phyloP scores from a whole-genome alignment of 768 basidiomycete species.

The Pisolithus orientalis region DNA sequence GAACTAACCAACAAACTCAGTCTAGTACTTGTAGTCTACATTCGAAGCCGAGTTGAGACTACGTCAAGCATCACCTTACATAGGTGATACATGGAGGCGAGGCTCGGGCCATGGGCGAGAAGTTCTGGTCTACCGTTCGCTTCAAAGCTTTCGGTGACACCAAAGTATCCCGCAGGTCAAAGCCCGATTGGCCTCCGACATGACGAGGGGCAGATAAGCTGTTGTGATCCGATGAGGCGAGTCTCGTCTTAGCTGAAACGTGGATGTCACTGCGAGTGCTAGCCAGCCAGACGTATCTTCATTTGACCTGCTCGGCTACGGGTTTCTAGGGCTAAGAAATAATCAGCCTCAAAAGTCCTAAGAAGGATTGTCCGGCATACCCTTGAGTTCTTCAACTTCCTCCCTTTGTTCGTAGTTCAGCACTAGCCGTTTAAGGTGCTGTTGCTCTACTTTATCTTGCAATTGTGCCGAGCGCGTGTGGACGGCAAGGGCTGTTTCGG shows the following conservation, averaged over 20 bases:
- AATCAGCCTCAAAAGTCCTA: not conserved
- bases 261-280: constrained; percentile 15
- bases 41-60: not conserved
- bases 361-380: constrained; percentile 27
- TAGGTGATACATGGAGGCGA: not conserved
- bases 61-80: not conserved
- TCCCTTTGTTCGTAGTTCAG: constrained; percentile 87
- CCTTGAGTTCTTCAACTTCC: constrained; percentile 78
- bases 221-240: constrained; percentile 9
- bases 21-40: not conserved
- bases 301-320: constrained; percentile 61
- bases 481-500: constrained; percentile 81
- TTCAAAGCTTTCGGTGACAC: constrained; percentile 21
- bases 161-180: not conserved
- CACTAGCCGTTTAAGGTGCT: constrained; percentile 93
- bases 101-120: too few species aligned
- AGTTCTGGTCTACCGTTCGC: constrained; percentile 1
- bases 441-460: constrained; percentile 94
- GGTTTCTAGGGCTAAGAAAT: constrained; percentile 52
- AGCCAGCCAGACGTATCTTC: constrained; percentile 76
- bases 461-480: constrained; percentile 89
- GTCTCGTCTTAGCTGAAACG: constrained; percentile 7
- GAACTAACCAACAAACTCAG: too few species aligned
- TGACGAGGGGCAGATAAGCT: constrained; percentile 14
- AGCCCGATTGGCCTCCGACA: not conserved